Evolutionary conservation across 768 basidiomycete species (phyloP).

Genomic region (Clathrus columnatus): DNA sequence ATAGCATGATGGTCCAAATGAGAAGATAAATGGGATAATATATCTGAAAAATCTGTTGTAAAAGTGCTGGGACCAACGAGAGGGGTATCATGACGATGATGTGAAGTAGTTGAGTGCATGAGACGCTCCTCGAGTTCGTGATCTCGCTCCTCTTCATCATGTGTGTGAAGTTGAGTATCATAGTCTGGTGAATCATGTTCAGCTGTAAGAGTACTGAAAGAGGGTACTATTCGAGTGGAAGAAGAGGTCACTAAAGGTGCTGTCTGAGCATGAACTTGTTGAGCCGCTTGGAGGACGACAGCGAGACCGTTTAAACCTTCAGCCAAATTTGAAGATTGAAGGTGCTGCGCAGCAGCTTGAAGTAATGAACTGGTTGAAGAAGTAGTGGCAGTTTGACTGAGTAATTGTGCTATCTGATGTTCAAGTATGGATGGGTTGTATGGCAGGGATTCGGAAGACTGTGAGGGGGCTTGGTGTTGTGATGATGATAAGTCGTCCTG

Average conservation of each 20-base stretch:
- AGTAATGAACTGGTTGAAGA: slow-evolving; percentile 54
- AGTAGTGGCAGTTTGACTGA: slow-evolving; percentile 68
- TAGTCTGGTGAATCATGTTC: slow-evolving; percentile 22
- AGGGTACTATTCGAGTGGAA: slow-evolving; percentile 61
- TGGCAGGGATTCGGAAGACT: slow-evolving; percentile 28
- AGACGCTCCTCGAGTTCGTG: slow-evolving; percentile 27
- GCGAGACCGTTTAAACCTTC: slow-evolving; percentile 55
- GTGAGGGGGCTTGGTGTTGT: slow-evolving; percentile 29
- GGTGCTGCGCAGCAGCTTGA: slow-evolving; percentile 56
- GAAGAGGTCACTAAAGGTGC: slow-evolving; percentile 35
- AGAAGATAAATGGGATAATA: slow-evolving; percentile 61
- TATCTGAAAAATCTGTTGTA: slow-evolving; percentile 62
- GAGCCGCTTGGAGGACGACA: slow-evolving; percentile 70
- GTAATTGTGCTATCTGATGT: slow-evolving; percentile 64
- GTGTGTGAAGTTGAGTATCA: slow-evolving; percentile 19
- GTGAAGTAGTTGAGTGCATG: slow-evolving; percentile 29
- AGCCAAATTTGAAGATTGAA: slow-evolving; percentile 37
- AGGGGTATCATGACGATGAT: slow-evolving; percentile 38
- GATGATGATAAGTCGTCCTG: slow-evolving; percentile 20
- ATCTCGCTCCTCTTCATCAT: slow-evolving; percentile 29
- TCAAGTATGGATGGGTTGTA: slow-evolving; percentile 49
- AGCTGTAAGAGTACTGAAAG: slow-evolving; percentile 71
- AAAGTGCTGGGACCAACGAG: slow-evolving; percentile 24
- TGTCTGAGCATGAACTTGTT: slow-evolving; percentile 39
- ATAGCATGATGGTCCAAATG: slow-evolving; percentile 52